Evolutionary conservation across 441 rosid genomes (phyloP), one percentile per base, ranked within the genome.

Genomic region (Mallotus japonicus): DNA sequence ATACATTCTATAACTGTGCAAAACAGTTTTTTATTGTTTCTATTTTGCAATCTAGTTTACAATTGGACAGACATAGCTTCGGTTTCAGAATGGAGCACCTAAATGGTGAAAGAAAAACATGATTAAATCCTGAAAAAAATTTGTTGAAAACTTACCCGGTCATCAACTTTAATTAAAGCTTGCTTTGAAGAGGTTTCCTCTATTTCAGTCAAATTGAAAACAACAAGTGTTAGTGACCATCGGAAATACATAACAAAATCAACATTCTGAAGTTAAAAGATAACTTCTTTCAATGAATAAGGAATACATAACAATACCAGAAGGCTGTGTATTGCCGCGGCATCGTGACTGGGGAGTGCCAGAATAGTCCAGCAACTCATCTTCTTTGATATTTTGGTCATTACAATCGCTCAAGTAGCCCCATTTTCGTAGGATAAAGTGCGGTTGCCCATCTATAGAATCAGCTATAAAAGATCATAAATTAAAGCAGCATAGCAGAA

Each of bases 361-460:
- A 58, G 77, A 61, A 62, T 73, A 74, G 34, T 19, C 70, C 44
- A n/a, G 77, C 65, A 80, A 77, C 32, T 28, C 32, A 60, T 73
- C 86, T 32, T 79, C 83, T 64, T 75, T 74, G 11, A 78, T 65
- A 22, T 59, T 78, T 69, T 62, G 69, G 70, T 85, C 86, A 62
- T 78, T 81, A 24, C 44, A 75, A 62, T 73, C 73, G 55, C 78
- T 80, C 6, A 81, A 78, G 37, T 90, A 85, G 40, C 76, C 92
- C 99, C 97, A 95, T 82, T 89, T 93, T 51, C 86, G 78, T 77
- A 95, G 83, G 72, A 65, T 71, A 77, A 91, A 93, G 67, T 68
- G 82, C 14, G 89, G 93, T 59, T 82, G 86, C 24, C 76, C 50
- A 65, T 77, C 82, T 63, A 71, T 55, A 1, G 2, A 28, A 28